Base-by-base conservation (phyloP, 2,329 filamentous ascomycete genomes). In the Metarhizium robertsii region DNA sequence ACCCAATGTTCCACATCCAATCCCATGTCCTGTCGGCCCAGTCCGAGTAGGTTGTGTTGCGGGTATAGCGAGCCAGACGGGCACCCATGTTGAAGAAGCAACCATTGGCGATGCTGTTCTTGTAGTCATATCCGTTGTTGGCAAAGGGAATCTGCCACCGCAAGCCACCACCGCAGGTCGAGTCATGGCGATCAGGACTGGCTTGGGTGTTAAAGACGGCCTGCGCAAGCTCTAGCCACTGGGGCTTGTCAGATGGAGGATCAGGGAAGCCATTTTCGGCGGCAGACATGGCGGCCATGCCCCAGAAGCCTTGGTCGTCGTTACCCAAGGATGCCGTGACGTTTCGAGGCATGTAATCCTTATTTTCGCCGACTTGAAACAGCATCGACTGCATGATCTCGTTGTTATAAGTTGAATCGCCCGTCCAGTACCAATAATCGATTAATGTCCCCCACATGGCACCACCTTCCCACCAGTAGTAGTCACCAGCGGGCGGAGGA, bases 81-180 rank as follows among this genome's bases (percentile, higher is more conserved):
- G 88, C 81, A n/a, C 77, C 81, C 20, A 85, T 69, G 65, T 85
- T 83, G 72, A 85, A 85, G 67, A 84, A 83, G 63, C 78, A 79
- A 48, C 79, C 81, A 59, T 84, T 85, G 29, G 81, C 79, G 64
- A 62, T 56, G 74, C 72, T 75, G 69, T 85, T 85, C 68, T 85
- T 94, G 75, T 92, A 91, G 64, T 85, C 78, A 68, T 88, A 92
- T 38, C 88, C 89, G 49, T 76, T 79, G 67, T 92, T 90, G 62
- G 86, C 84, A 6, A 79, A 75, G 60, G 84, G 89, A 58, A 92
- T 87, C 73, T 92, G 88, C 87, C 87, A 90, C 61, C 86, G 78
- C 59, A 92, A 69, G 20, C 88, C 88, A 48, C 78, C 79, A 57
- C 81, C 83, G 18, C 75, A 76, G 0, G 69, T 69, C 0, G 73